Evolutionary conservation across 2,329 filamentous ascomycete genomes (phyloP).

Genomic region (Acarospora socialis): DNA sequence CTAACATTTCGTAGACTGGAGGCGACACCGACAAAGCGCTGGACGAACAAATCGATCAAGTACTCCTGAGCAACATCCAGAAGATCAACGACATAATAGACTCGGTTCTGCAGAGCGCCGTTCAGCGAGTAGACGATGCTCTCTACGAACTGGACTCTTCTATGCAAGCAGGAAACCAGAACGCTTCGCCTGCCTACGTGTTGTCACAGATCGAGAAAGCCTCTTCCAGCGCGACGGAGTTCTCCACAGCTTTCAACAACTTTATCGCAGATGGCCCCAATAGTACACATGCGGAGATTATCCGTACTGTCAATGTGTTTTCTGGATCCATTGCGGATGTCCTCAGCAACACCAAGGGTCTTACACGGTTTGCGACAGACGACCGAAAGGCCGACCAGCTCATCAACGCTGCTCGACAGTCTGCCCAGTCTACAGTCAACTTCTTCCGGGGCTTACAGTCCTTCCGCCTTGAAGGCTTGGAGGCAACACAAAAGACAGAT

Average conservation of each 20-base stretch:
- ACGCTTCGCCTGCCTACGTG: slow-evolving; percentile 85
- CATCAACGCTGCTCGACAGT: slow-evolving; percentile 65
- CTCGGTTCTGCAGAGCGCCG: slow-evolving; percentile 83
- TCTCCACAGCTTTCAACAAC: slow-evolving; percentile 95
- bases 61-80: slow-evolving; percentile 71
- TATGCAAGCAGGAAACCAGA: slow-evolving; percentile 98
- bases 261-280: slow-evolving; percentile 95
- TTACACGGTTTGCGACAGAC: slow-evolving; percentile 82
- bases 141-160: slow-evolving; percentile 93
- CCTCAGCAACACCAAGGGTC: slow-evolving; percentile 88
- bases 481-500: slow-evolving; percentile 83
- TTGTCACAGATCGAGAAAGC: slow-evolving; percentile 96
- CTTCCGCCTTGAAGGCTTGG: slow-evolving; percentile 81
- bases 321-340: slow-evolving; percentile 85
- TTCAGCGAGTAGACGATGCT: slow-evolving; percentile 88
- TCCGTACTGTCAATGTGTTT: slow-evolving; percentile 83
- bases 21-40: slow-evolving; percentile 65
- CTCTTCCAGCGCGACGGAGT: slow-evolving; percentile 85
- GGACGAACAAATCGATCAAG: slow-evolving; percentile 79
- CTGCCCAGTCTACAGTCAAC: slow-evolving; percentile 73
- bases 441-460: slow-evolving; percentile 93
- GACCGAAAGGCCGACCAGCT: slow-evolving; percentile 88
- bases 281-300: slow-evolving; percentile 77
- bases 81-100: slow-evolving; percentile 98
- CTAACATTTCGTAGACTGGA: slow-evolving; percentile 37